These are phyloP conservation scores for Mucor ambiguus DNA, from an alignment of 371 early-diverging fungal species.

Conservation along the genomic window DNA sequence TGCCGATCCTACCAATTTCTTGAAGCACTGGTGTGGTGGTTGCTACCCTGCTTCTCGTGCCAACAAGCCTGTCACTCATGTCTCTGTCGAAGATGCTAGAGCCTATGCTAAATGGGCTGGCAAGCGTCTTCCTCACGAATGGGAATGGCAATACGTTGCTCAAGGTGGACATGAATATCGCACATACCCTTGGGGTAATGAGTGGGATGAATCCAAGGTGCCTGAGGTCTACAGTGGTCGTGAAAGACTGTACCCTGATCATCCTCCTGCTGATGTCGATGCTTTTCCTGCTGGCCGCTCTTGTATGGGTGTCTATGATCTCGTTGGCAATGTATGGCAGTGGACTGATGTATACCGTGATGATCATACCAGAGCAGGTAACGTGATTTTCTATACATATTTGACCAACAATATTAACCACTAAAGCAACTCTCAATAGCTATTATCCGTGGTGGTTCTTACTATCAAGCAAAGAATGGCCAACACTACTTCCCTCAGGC, in stretches of 20 bases:
- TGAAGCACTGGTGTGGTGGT: conserved; percentile 34
- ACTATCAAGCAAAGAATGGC: conserved; percentile 25
- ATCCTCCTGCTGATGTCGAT: conserved; percentile 38
- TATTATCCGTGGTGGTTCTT: conserved; percentile 37
- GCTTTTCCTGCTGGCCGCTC: conserved; percentile 26
- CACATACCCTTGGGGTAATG: conserved; percentile 33
- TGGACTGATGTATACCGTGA: conserved; percentile 39
- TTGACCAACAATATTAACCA: not conserved
- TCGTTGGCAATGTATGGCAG: conserved; percentile 37
- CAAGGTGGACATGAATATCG: conserved; percentile 32
- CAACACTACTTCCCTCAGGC: conserved; percentile 33
- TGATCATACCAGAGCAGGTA: conserved; percentile 24
- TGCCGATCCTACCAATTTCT: conserved; percentile 30
- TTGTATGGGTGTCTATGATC: conserved; percentile 32
- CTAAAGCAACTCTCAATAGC: conserved; percentile 5
- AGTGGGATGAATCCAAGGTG: conserved; percentile 28
- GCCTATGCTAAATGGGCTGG: conserved; percentile 42
- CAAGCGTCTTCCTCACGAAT: conserved; percentile 39
- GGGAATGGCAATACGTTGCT: conserved; percentile 41
- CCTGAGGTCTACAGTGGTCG: conserved; percentile 32
- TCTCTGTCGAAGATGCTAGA: conserved; percentile 36
- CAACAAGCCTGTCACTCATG: conserved; percentile 36
- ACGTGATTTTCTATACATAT: not conserved
- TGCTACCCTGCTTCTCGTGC: conserved; percentile 30
- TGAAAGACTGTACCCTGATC: conserved; percentile 35